phyloP scores from a whole-genome alignment of 2,329 filamentous ascomycete genomes.

The Cercospora berteroae region DNA sequence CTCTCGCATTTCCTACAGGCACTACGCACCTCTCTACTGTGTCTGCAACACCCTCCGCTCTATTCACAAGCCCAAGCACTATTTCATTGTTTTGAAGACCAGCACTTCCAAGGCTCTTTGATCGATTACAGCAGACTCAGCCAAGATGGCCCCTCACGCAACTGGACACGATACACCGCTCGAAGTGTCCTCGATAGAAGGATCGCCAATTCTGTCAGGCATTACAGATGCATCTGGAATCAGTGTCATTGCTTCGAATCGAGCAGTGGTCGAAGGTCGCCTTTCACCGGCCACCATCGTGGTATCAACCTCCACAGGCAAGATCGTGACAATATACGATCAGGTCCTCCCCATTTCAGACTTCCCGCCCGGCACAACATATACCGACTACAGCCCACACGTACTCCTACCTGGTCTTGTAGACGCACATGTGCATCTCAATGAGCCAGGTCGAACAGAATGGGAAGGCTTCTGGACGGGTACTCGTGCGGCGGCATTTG shows the following conservation, averaged over 20 bases:
- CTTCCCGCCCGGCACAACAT: constrained; percentile 71
- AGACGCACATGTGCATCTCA: constrained; percentile 95
- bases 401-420: constrained; percentile 88
- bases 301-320: constrained; percentile 74
- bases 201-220: constrained; percentile 18
- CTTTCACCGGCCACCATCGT: constrained; percentile 81
- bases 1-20: background rate
- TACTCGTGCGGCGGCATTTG: constrained; percentile 88
- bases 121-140: background rate
- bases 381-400: constrained; percentile 80
- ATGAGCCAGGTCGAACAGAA: constrained; percentile 93
- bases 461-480: constrained; percentile 98
- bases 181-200: constrained; percentile 18
- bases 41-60: background rate
- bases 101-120: background rate
- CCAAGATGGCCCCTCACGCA: constrained; percentile 33
- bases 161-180: constrained; percentile 33
- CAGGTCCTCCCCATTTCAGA: constrained; percentile 69
- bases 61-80: background rate
- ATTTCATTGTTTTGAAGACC: background rate
- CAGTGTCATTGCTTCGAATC: constrained; percentile 77
- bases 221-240: constrained; percentile 42
- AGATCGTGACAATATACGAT: constrained; percentile 74
- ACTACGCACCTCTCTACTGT: background rate
- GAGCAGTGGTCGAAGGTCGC: constrained; percentile 74